Evolutionary conservation across 2,329 filamentous ascomycete species (phyloP).

Genomic region (Lithohypha guttulata): DNA sequence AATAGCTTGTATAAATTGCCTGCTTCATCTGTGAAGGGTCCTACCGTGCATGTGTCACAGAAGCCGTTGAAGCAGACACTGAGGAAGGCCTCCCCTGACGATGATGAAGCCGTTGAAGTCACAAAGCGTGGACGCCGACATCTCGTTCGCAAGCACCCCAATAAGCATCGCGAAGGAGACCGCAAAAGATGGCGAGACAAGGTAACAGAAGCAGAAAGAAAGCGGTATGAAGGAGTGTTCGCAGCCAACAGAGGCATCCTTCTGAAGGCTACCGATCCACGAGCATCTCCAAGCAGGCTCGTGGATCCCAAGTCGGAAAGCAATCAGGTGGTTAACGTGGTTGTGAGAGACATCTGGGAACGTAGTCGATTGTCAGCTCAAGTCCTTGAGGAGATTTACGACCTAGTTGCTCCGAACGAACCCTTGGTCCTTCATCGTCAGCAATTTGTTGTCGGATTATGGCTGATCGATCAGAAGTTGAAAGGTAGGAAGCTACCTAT

Average conservation of each 20-base stretch:
- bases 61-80: slow-evolving; percentile 32
- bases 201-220: slow-evolving; percentile 36
- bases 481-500: slow-evolving; percentile 37
- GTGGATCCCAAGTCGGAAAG: slow-evolving; percentile 5
- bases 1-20: slow-evolving; percentile 1
- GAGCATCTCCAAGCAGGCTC: neutral
- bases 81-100: slow-evolving; percentile 27
- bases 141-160: slow-evolving; percentile 34
- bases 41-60: slow-evolving; percentile 11
- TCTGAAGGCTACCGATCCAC: slow-evolving; percentile 17
- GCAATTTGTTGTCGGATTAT: slow-evolving; percentile 41
- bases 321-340: slow-evolving; percentile 31
- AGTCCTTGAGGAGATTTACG: slow-evolving; percentile 36
- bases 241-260: slow-evolving; percentile 38
- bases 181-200: slow-evolving; percentile 36
- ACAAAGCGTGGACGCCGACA: slow-evolving; percentile 26
- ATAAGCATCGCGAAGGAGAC: slow-evolving; percentile 39
- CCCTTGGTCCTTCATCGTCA: slow-evolving; percentile 32
- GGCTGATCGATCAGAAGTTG: slow-evolving; percentile 40
- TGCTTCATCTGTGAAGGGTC: neutral
- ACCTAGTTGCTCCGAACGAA: slow-evolving; percentile 29
- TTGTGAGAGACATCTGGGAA: slow-evolving; percentile 40
- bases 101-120: slow-evolving; percentile 24
- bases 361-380: slow-evolving; percentile 33
- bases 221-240: slow-evolving; percentile 42